Percentiles rank a stretch among this genome's conserved stretches.
Evolutionary conservation across 148 eudicot species (phyloP).

Genomic region (Rhododendron simsii): DNA sequence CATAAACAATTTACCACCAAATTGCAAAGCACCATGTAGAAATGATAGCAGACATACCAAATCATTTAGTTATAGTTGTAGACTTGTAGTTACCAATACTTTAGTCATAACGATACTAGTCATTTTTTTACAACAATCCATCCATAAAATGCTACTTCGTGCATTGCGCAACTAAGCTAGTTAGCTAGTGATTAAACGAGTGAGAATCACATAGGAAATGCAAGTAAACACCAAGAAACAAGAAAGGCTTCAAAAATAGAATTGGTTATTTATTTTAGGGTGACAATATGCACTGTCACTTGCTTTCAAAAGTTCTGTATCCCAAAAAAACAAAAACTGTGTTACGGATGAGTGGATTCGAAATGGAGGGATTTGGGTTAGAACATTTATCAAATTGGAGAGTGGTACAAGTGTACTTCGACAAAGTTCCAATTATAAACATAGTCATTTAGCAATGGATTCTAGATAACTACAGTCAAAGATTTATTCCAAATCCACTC

Average conservation of each 20-base stretch:
- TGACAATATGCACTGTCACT: background rate
- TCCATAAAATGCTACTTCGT: background rate
- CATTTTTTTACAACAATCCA: background rate
- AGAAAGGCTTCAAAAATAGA: background rate
- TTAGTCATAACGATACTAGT: background rate
- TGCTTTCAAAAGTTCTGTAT: background rate
- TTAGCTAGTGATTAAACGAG: background rate
- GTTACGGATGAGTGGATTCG: background rate
- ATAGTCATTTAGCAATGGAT: background rate
- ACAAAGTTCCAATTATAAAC: background rate
- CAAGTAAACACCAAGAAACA: background rate
- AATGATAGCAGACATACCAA: background rate
- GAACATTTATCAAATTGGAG: background rate
- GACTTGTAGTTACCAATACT: background rate
- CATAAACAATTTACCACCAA: background rate
- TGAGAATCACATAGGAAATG: background rate
- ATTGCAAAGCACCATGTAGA: background rate
- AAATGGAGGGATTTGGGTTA: background rate
- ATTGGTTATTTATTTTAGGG: background rate
- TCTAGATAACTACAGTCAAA: background rate
- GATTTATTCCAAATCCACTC: background rate
- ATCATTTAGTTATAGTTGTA: background rate
- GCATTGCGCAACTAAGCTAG: background rate
- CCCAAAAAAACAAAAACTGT: background rate
- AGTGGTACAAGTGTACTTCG: background rate